Conservation (phyloP, 257 asterid genomes). For the Nicotiana obtusifolia region DNA sequence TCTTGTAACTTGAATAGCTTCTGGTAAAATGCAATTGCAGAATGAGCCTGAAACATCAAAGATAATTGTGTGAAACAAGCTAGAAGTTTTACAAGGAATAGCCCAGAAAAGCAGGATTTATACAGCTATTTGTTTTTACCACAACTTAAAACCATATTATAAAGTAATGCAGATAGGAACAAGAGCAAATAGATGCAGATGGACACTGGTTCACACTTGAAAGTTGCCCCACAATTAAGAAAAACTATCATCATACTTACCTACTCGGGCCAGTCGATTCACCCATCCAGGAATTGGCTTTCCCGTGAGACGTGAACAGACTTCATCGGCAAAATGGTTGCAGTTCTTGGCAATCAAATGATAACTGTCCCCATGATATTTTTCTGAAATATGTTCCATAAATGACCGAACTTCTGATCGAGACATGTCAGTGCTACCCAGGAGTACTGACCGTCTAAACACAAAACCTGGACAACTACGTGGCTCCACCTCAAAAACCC, state of each 20-base stretch:
- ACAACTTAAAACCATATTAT: neutral
- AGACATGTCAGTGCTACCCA: slow-evolving; percentile 77
- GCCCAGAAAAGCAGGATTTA: neutral
- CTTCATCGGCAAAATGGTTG: slow-evolving; percentile 90
- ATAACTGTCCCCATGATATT: slow-evolving; percentile 77
- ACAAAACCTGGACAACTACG: slow-evolving; percentile 83
- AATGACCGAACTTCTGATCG: slow-evolving; percentile 68
- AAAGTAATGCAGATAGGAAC: slow-evolving; percentile 3
- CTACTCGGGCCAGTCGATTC: slow-evolving; percentile 82
- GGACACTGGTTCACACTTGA: neutral
- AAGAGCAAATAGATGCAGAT: neutral
- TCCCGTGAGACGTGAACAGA: slow-evolving; percentile 65
- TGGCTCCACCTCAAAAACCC: slow-evolving; percentile 92
- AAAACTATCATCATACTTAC: no score
- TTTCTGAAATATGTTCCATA: slow-evolving; percentile 69
- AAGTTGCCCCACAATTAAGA: neutral
- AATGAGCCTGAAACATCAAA: slow-evolving; percentile 61
- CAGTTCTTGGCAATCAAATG: slow-evolving; percentile 85
- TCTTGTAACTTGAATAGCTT: slow-evolving; percentile 61
- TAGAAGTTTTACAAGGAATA: neutral
- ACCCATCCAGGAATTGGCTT: slow-evolving; percentile 91
- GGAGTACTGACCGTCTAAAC: slow-evolving; percentile 68
- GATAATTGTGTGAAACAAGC: neutral
- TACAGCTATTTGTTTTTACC: neutral
- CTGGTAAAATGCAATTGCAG: slow-evolving; percentile 84